Base-by-base conservation (phyloP, 116 monocot species). In the Trichopus zeylanicus region DNA sequence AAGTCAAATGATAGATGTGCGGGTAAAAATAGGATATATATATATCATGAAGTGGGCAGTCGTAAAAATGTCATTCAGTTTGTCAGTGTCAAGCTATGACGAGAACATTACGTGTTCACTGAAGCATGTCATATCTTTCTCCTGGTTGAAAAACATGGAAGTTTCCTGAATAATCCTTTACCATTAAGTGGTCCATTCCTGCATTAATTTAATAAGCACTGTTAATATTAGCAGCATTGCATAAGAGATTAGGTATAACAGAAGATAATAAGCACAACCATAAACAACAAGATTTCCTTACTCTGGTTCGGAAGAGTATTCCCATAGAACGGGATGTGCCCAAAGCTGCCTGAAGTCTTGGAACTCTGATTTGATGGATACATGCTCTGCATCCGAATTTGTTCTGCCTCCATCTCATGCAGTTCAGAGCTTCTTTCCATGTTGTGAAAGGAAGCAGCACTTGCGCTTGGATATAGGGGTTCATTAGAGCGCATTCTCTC, bases 161-260 rank as follows among this genome's bases (percentile, higher is more conserved):
- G 29, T 53, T 56, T 46, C 75, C 59, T 26, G 70, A 60, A 15
- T 23, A 48, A 22, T 64, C 77, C 62, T 73, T 85, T 37, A 59
- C 73, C 42, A 76, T 62, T 8, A 60, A 48, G 20, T 80, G 70
- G n/a, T 77, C 77, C 13, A 71, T 57, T 47, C 85, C 81, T 74
- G 71, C 53, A 70, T 30, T 13, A n/a, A 42, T 42, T 42, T 31
- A 11, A 57, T 10, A 13, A 38, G 22, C 21, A 4, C 4, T 21
- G 1, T 20, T 49, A 8, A 49, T 8, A 25, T 31, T 51, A 10
- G 46, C 6, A 5, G n/a, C 3, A 19, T 0, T 32, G 29, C 19
- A 6, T 13, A 22, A 16, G 4, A 25, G 4, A 16, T 5, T 2
- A 24, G 4, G 52, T 26, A 24, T 3, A 29, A 28, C 3, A 13